Evolutionary conservation across 495 filamentous ascomycete genomes (phyloP), one percentile per base, ranked within the genome.

Genomic region (Darksidea phi): DNA sequence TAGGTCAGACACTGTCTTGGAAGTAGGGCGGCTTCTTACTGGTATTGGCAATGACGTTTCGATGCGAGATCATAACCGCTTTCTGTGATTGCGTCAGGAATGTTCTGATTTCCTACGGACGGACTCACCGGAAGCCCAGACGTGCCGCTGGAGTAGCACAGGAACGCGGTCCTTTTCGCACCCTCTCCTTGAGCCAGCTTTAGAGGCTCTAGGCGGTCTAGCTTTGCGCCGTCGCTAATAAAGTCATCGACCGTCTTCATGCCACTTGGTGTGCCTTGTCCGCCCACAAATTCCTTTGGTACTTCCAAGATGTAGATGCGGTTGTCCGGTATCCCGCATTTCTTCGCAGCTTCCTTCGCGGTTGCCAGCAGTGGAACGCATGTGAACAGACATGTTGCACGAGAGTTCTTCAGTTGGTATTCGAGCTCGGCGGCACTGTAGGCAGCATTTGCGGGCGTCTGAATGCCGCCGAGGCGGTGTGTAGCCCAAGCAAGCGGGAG

Each of bases 51-150:
- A 96, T 96, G 17, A 95, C 87, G 69, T 96, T 96, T 15, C 78
- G 74, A 73, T 96, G 91, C 13, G 89, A 87, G 62, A 96, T 90
- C 90, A 91, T 95, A 37, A 95, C 91, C 24, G 90, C 91, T 90
- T 96, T 96, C 86, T 93, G 54, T 15, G 64, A 53, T 36, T 64
- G 57, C 37, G 21, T 45, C 51, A 18, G 23, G 11, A n/a, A 17
- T 18, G 17, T 15, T 20, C 7, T 15, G n/a, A 21, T 11, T 53
- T 45, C 23, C 43, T 5, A 23, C 15, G 21, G 18, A 36, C 25
- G 28, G 28, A 45, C 68, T 69, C 77, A 89, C 87, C 36, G 91
- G 91, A 47, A 95, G 72, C 8, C 91, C 91, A 34, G 90, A 94
- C 12, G 91, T 96, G 18, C 91, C 91, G 72, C 87, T 91, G 0